Evolutionary conservation across 148 eudicot species (phyloP).

Genomic region (Nyssa sinensis): DNA sequence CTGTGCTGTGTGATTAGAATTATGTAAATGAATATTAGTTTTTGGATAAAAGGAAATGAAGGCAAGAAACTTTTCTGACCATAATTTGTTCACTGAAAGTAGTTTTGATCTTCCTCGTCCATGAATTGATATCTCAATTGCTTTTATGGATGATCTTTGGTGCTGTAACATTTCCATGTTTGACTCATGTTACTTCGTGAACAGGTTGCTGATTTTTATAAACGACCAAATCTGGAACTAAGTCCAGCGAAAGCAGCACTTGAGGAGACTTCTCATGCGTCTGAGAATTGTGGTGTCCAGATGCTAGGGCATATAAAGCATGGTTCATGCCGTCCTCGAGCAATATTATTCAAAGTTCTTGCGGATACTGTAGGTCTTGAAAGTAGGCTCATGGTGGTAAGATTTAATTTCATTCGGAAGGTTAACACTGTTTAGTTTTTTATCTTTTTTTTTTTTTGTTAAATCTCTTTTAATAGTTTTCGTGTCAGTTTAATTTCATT

Average conservation of each 20-base stretch:
- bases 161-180: neutral
- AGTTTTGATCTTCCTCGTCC: neutral
- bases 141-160: neutral
- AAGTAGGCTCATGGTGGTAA: conserved; percentile 75
- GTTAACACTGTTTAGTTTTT: neutral
- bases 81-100: neutral
- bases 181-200: neutral
- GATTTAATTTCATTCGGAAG: conserved; percentile 13
- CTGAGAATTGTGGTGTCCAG: conserved; percentile 58
- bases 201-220: conserved; percentile 72
- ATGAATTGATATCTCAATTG: neutral
- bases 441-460: neutral
- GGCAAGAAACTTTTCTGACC: neutral
- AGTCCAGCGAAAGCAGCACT: conserved; percentile 48
- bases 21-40: no score
- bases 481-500: neutral
- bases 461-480: neutral
- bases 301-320: conserved; percentile 81
- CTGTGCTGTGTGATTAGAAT: no score
- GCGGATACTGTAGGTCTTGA: conserved; percentile 80
- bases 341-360: conserved; percentile 81
- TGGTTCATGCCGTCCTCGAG: conserved; percentile 78
- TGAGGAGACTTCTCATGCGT: conserved; percentile 55
- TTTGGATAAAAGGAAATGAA: no score
- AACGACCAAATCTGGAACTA: conserved; percentile 52